phyloP scores from a whole-genome alignment of 768 basidiomycete genomes.

The Mycena belliarum region DNA sequence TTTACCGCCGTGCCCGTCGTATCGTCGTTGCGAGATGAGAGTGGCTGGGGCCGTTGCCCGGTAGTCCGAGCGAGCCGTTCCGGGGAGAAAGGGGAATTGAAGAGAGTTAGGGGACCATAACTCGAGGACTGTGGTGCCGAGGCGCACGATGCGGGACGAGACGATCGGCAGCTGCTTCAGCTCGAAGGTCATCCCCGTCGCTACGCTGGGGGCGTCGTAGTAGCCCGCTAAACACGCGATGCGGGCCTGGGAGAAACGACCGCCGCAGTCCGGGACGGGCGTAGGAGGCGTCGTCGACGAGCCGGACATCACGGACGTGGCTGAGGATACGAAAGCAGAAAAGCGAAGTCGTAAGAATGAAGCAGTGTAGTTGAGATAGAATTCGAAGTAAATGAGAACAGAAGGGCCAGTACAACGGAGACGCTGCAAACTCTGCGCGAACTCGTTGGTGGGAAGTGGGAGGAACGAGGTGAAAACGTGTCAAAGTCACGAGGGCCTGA shows the following conservation, averaged over 20 bases:
- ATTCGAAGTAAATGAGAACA: too few relatives aligned
- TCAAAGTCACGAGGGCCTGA: too few relatives aligned
- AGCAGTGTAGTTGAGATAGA: too few relatives aligned
- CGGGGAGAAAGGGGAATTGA: neutral
- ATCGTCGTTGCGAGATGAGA: neutral
- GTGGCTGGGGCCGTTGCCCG: too few relatives aligned
- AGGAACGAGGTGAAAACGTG: too few relatives aligned
- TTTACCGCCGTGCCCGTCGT: neutral
- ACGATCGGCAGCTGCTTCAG: neutral
- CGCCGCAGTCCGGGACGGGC: neutral
- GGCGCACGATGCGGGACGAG: neutral
- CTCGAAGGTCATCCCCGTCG: neutral
- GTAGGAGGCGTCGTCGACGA: too few relatives aligned
- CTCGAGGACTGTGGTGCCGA: neutral
- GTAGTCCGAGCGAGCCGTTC: neutral
- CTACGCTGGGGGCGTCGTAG: neutral
- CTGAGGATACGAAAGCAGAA: too few relatives aligned
- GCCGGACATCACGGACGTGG: too few relatives aligned
- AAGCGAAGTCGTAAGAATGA: too few relatives aligned
- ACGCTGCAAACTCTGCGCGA: too few relatives aligned
- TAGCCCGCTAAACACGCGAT: neutral
- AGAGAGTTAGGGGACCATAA: constrained; percentile 5
- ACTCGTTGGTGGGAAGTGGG: too few relatives aligned
- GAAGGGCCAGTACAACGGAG: too few relatives aligned
- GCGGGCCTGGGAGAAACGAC: neutral